phyloP scores from a whole-genome alignment of 306 rosid genomes.

The Medicago lupulina region DNA sequence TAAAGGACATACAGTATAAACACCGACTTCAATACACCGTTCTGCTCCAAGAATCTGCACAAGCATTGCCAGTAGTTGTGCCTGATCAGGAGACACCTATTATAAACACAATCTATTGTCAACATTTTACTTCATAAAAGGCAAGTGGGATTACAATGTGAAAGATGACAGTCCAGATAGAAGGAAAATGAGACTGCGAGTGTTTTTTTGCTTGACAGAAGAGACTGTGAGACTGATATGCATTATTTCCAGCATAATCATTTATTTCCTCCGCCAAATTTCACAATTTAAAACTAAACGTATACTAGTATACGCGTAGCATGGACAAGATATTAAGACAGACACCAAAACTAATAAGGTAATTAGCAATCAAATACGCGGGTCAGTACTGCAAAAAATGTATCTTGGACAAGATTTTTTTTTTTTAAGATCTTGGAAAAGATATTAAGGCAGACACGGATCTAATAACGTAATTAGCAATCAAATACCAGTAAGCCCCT shows the following conservation, averaged over 20 bases:
- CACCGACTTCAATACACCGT: slow-evolving; percentile 94
- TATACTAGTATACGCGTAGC: no score
- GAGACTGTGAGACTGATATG: background rate
- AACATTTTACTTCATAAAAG: slow-evolving; percentile 34
- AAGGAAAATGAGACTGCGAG: background rate
- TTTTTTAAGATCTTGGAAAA: background rate
- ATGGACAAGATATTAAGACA: no score
- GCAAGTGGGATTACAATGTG: slow-evolving; percentile 14
- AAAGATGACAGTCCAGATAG: slow-evolving; percentile 33
- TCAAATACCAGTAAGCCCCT: background rate
- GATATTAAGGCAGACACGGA: background rate
- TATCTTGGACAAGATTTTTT: background rate
- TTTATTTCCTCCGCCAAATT: slow-evolving; percentile 25
- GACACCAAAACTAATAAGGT: no score
- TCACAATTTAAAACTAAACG: background rate
- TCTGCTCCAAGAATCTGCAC: slow-evolving; percentile 92
- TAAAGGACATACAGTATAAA: slow-evolving; percentile 72
- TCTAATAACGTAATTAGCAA: no score
- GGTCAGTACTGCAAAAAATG: no score
- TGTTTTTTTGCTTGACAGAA: no score
- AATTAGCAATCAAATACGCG: no score
- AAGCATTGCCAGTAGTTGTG: slow-evolving; percentile 90
- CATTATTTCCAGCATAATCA: slow-evolving; percentile 1
- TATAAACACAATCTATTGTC: slow-evolving; percentile 36
- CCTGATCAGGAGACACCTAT: slow-evolving; percentile 98